Base-by-base conservation (phyloP, 495 filamentous ascomycete genomes). In the Letharia lupina region DNA sequence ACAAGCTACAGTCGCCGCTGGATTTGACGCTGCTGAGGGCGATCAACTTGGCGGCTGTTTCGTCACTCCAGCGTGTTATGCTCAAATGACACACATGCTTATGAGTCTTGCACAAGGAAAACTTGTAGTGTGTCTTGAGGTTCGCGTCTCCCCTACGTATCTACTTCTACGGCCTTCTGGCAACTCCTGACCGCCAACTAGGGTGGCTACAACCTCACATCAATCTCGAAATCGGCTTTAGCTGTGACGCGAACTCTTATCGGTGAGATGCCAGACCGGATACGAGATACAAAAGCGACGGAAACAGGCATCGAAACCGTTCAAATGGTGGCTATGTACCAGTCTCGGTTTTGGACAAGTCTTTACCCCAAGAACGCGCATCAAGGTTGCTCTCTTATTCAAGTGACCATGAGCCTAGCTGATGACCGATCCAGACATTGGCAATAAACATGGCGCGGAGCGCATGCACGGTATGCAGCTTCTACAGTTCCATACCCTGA, bases 81-180 rank as follows among this genome's bases (percentile, higher is more conserved):
- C 91, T 28, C 93, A 98, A 71, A 98, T 99, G 94, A 97, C 95
- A 12, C 90, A 96, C 72, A 96, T 97, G 93, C 83, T 99, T 23
- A 98, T 97, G 92, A 87, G 88, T 16, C 83, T 99, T n/a, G 93
- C 94, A 4, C 80, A 86, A 56, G 94, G 94, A 47, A 96, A 94
- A 73, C 81, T 98, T 57, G 90, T 90, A 13, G 91, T 96, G 35
- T 96, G 93, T 72, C 79, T 98, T 18, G 94, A 96, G 78, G 83
- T 85, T 47, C 42, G 67, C 33, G 72, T 31, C 52, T 35, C 59
- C 39, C 39, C 9, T 18, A 20, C 9, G 40, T 16, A 40, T 31
- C 40, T 62, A n/a, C 42, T 11, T 64, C 20, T 28, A n/a, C n/a
- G 13, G 10, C 20, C 40, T 39, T 31, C 52, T 5, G 15, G 52